phyloP scores from a whole-genome alignment of 345 rosid species.

The Camelina sativa region DNA sequence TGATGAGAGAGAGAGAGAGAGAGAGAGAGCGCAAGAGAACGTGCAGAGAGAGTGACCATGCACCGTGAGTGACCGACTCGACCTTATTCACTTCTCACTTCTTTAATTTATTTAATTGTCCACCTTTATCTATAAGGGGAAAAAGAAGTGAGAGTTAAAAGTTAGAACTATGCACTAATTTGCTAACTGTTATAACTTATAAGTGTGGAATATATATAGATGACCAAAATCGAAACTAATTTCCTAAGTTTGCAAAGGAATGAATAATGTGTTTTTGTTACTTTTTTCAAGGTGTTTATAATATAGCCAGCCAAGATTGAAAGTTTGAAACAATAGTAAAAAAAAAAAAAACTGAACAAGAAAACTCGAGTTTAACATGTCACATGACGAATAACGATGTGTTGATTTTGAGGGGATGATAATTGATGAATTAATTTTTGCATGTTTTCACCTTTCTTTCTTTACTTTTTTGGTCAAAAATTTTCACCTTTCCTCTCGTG shows the following conservation, averaged over 20 bases:
- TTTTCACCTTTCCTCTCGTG: neutral
- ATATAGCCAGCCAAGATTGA: too few relatives aligned
- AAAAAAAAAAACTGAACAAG: neutral
- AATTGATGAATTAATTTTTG: neutral
- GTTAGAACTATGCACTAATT: neutral
- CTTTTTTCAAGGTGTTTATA: neutral
- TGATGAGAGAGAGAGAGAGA: slow-evolving; percentile 27
- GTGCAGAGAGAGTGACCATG: slow-evolving; percentile 53
- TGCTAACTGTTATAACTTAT: neutral
- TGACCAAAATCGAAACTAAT: neutral
- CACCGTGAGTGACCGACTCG: slow-evolving; percentile 48
- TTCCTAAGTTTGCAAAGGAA: neutral
- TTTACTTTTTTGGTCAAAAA: too few relatives aligned
- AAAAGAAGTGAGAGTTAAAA: neutral
- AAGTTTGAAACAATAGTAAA: neutral
- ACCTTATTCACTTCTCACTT: slow-evolving; percentile 29
- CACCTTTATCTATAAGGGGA: neutral
- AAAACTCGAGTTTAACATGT: neutral
- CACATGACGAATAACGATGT: too few relatives aligned
- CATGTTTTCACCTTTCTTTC: neutral
- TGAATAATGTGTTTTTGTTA: neutral
- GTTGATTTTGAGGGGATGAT: too few relatives aligned
- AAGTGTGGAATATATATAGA: too few relatives aligned
- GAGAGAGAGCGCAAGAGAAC: slow-evolving; percentile 43
- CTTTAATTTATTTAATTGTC: neutral